Evolutionary conservation across 2,329 filamentous ascomycete genomes (phyloP).

Genomic region (Orbilia javanica): DNA sequence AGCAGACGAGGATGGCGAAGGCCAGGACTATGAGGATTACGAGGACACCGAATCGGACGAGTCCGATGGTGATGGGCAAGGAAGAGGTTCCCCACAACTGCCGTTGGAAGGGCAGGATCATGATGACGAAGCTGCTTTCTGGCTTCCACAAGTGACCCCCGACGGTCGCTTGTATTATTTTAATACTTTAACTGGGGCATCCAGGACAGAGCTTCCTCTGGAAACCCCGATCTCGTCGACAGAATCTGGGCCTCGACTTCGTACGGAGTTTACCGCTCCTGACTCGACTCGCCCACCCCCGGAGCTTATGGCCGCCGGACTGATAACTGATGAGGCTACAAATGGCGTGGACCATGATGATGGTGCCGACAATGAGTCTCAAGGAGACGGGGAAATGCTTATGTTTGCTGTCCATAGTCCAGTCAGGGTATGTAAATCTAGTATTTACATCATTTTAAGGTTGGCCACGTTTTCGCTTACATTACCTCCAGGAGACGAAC

Average conservation of each 20-base stretch:
- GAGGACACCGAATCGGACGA: constrained; percentile 71
- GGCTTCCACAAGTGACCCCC: constrained; percentile 96
- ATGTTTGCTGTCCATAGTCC: constrained; percentile 61
- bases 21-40: constrained; percentile 76
- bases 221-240: constrained; percentile 85
- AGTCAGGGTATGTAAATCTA: constrained; percentile 66
- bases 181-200: constrained; percentile 96
- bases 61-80: constrained; percentile 68
- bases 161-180: constrained; percentile 97
- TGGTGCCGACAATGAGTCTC: constrained; percentile 85
- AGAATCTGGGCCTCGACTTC: constrained; percentile 87
- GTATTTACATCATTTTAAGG: constrained; percentile 73
- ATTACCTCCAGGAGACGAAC: constrained; percentile 38
- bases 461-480: constrained; percentile 78
- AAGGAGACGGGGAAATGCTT: constrained; percentile 64
- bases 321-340: constrained; percentile 74
- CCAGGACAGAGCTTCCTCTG: constrained; percentile 91
- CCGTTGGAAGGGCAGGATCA: constrained; percentile 76
- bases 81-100: constrained; percentile 66
- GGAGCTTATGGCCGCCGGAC: constrained; percentile 88
- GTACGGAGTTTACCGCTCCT: constrained; percentile 87
- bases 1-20: constrained; percentile 76
- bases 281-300: constrained; percentile 90
- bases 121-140: constrained; percentile 90
- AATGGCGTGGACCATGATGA: constrained; percentile 72